Evolutionary conservation across 106 monocot genomes (phyloP).

Genomic region (Dioscorea alata): DNA sequence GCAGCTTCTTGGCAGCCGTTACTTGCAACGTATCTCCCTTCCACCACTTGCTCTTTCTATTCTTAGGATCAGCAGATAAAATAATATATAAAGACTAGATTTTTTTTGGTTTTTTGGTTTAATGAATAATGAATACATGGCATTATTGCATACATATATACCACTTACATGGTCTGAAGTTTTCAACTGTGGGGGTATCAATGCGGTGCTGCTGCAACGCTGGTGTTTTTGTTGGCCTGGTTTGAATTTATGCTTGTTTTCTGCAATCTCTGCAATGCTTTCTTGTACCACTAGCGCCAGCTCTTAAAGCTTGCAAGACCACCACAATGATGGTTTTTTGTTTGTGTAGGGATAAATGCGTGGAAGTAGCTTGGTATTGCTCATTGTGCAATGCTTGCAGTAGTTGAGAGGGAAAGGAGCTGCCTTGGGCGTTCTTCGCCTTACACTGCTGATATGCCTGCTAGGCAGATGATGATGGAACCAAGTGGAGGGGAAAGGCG

Average conservation of each 20-base stretch:
- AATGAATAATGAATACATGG: background rate
- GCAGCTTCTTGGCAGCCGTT: slow-evolving; percentile 12
- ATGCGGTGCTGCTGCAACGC: background rate
- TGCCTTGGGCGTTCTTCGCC: background rate
- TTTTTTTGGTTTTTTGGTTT: background rate
- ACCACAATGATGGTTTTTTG: background rate
- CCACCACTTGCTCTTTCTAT: background rate
- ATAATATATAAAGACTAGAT: background rate
- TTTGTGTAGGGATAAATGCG: background rate
- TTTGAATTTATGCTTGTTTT: background rate
- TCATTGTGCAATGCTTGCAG: slow-evolving; percentile 4
- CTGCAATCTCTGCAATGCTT: background rate
- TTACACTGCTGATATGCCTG: slow-evolving; percentile 17
- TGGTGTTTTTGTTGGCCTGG: background rate
- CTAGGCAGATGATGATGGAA: slow-evolving; percentile 20
- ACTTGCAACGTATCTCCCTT: slow-evolving; percentile 6
- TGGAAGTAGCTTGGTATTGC: background rate
- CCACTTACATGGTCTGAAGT: background rate
- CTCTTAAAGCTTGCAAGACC: background rate
- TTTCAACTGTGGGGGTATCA: background rate
- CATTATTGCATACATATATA: background rate
- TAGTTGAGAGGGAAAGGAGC: slow-evolving; percentile 21
- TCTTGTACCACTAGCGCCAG: background rate
- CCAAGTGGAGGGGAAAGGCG: slow-evolving; percentile 22
- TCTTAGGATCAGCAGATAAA: background rate